Conservation (phyloP, 1,284 basidiomycete genomes). For the Termitomyces sp. region DNA sequence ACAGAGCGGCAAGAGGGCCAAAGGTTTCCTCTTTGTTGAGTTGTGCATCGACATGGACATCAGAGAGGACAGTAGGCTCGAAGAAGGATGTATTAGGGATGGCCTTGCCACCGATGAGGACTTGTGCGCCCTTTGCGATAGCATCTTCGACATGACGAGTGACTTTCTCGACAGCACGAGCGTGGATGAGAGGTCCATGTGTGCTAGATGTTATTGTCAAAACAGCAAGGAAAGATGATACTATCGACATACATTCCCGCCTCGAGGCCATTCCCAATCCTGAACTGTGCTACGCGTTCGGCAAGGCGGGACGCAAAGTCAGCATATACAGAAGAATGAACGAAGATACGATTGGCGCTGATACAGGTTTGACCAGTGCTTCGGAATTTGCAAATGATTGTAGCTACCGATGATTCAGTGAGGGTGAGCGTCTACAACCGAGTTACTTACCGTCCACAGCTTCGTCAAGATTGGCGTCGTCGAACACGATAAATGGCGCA, state of each 20-base stretch:
- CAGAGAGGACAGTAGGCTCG: slow-evolving; percentile 83
- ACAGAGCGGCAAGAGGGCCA: slow-evolving; percentile 75
- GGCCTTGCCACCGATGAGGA: slow-evolving; percentile 83
- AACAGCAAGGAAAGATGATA: background rate
- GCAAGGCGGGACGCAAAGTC: slow-evolving; percentile 82
- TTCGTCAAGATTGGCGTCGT: slow-evolving; percentile 90
- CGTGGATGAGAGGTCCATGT: slow-evolving; percentile 93
- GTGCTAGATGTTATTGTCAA: slow-evolving; percentile 44
- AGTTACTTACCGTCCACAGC: slow-evolving; percentile 74
- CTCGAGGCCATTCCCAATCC: slow-evolving; percentile 86
- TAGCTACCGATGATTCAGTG: slow-evolving; percentile 41
- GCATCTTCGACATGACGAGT: slow-evolving; percentile 85
- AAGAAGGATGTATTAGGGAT: slow-evolving; percentile 71
- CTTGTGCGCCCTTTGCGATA: slow-evolving; percentile 75
- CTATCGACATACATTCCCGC: slow-evolving; percentile 57
- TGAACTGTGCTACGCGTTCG: slow-evolving; percentile 84
- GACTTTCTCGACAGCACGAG: slow-evolving; percentile 84
- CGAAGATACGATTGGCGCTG: slow-evolving; percentile 82
- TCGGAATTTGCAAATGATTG: slow-evolving; percentile 89
- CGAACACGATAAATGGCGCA: slow-evolving; percentile 93
- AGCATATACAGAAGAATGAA: slow-evolving; percentile 81
- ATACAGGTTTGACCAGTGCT: slow-evolving; percentile 88
- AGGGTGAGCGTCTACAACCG: background rate
- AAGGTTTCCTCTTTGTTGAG: slow-evolving; percentile 83
- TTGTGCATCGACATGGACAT: slow-evolving; percentile 68